These are phyloP conservation scores for Amphicarpaea edgeworthii DNA, from an alignment of 306 rosid genomes.

Conservation along the genomic window DNA sequence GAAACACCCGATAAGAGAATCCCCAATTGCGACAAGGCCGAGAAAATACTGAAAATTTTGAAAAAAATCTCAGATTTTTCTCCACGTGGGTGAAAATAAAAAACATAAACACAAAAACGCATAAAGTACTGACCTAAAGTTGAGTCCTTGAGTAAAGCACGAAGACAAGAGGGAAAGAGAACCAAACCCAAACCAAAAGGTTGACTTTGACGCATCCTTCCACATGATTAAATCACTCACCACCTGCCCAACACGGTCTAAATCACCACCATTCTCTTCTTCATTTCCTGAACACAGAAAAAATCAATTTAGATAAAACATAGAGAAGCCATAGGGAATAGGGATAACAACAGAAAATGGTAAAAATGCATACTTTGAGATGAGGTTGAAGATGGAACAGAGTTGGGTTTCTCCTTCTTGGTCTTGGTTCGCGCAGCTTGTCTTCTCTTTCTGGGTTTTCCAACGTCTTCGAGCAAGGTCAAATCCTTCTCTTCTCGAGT, in stretches of 20 bases:
- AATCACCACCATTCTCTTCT: slow-evolving; percentile 58
- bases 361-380: slow-evolving; percentile 57
- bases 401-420: slow-evolving; percentile 70
- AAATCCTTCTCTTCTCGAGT: slow-evolving; percentile 70
- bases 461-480: slow-evolving; percentile 60
- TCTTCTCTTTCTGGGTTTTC: slow-evolving; percentile 62
- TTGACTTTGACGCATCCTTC: slow-evolving; percentile 81
- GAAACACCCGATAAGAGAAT: slow-evolving; percentile 72
- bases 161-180: slow-evolving; percentile 69
- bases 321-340: not conserved
- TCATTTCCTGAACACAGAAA: slow-evolving; percentile 52
- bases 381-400: slow-evolving; percentile 56
- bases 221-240: slow-evolving; percentile 80
- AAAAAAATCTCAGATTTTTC: slow-evolving; percentile 25
- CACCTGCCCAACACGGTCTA: slow-evolving; percentile 65
- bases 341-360: not conserved
- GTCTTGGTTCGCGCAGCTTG: slow-evolving; percentile 62
- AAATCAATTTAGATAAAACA: not conserved
- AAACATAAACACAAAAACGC: not conserved
- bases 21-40: slow-evolving; percentile 72
- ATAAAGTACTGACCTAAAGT: slow-evolving; percentile 60
- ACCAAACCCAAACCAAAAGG: slow-evolving; percentile 90
- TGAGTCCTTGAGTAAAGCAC: slow-evolving; percentile 68
- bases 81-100: not conserved
- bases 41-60: slow-evolving; percentile 66